Evolutionary conservation across 352 stramenopile genomes (phyloP), one percentile per base, ranked within the genome.

Genomic region (Pythium chondricola): DNA sequence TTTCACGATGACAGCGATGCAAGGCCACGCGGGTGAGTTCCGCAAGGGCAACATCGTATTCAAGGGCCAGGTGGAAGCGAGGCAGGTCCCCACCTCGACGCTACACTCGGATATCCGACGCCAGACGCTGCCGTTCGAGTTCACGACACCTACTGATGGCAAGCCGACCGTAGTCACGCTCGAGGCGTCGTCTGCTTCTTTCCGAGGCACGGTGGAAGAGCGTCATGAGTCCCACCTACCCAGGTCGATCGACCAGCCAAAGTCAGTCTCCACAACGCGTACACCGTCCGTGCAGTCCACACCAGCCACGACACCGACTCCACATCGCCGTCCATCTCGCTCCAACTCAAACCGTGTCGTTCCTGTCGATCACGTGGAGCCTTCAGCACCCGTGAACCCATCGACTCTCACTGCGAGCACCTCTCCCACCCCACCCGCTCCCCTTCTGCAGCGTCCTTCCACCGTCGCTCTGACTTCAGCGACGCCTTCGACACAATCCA

Each of bases 41-140:
- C 48, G 61, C 24, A 83, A 82, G 22, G 74, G 74, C 0, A 85
- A 85, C 35, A 78, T 85, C 27, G 37, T 38, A 0, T 63, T 63
- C 42, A 44, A 46, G 14, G 55, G 55, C 8, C 18, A 38, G 2
- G 44, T 43, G 1, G 42, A 53, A 46, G 24, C 24, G 10, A 29
- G 52, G 1, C 9, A 11, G 10, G 25, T 42, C 0, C 45, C 45
- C 21, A 22, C 7, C 10, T 14, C 16, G 0, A 29, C 33, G 6
- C 53, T 63, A 26, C 48, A 58, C 16, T 5, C 32, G 0, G 10
- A 30, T 5, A 31, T 61, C 31, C 10, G 45, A 14, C 9, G 18
- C 1, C 25, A 43, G 4, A 33, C 20, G 8, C 36, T 46, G 24
- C 45, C 52, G 8, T 55, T 61, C n/a, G 13, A 42, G 21, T 61